Conservation (phyloP, 306 rosid genomes). For the Pachyrhizus erosus region DNA sequence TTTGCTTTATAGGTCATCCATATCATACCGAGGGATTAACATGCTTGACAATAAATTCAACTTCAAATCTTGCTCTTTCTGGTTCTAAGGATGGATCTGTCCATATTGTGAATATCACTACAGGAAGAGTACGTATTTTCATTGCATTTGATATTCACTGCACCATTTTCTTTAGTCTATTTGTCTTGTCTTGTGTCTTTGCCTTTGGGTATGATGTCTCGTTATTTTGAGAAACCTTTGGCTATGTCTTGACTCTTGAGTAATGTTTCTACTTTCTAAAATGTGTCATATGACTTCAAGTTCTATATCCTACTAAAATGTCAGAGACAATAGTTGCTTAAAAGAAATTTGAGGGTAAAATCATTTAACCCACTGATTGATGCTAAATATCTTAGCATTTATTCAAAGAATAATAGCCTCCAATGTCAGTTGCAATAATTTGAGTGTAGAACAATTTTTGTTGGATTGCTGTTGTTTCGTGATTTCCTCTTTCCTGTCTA, state of each 20-base stretch:
- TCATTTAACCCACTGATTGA: constrained; percentile 17
- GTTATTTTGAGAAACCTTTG: constrained; percentile 29
- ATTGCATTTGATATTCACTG: constrained; percentile 32
- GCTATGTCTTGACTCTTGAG: constrained; percentile 6
- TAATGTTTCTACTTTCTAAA: constrained; percentile 6
- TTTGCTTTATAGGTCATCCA: constrained; percentile 73
- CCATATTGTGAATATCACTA: constrained; percentile 73
- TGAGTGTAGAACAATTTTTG: constrained; percentile 14
- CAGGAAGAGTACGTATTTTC: constrained; percentile 71
- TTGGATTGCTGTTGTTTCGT: neutral
- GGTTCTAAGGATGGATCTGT: constrained; percentile 89
- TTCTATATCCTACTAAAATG: neutral
- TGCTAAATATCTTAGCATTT: constrained; percentile 28
- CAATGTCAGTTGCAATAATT: neutral
- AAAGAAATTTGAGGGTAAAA: constrained; percentile 2
- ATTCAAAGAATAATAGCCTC: constrained; percentile 23
- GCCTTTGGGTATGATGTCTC: constrained; percentile 17
- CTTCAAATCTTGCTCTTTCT: constrained; percentile 74
- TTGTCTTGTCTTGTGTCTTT: constrained; percentile 29
- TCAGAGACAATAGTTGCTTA: constrained; percentile 16
- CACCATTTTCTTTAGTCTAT: constrained; percentile 21
- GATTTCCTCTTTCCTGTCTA: constrained; percentile 17
- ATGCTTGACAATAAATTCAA: constrained; percentile 78
- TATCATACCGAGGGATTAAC: constrained; percentile 83
- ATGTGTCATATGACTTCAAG: constrained; percentile 1